Percentiles rank a stretch among this genome's conserved stretches.
Evolutionary conservation across 495 filamentous ascomycete species (phyloP).

Genomic region (Mycothermus thermophilus): DNA sequence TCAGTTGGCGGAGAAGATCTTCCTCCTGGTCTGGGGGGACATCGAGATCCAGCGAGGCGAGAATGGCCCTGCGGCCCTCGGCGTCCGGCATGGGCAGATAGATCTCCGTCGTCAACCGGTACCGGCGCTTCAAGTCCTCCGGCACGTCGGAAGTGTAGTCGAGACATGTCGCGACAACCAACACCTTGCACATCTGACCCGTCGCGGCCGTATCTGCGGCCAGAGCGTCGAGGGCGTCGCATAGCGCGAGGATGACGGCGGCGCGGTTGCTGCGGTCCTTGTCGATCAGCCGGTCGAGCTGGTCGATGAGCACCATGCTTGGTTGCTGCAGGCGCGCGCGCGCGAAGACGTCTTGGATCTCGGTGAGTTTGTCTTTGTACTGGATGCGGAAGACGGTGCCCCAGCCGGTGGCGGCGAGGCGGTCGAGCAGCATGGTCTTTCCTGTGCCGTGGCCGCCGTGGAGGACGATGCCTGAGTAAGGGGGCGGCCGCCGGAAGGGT

Average conservation of each 20-base stretch:
- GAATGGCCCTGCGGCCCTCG: slow-evolving; percentile 55
- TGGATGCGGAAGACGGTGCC: slow-evolving; percentile 49
- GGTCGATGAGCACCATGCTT: slow-evolving; percentile 71
- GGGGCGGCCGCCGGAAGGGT: slow-evolving; percentile 18
- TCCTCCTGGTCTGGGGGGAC: slow-evolving; percentile 23
- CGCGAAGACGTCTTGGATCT: slow-evolving; percentile 56
- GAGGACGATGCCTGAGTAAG: slow-evolving; percentile 50
- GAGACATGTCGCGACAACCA: slow-evolving; percentile 63
- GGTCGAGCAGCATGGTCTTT: slow-evolving; percentile 56
- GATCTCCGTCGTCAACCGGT: slow-evolving; percentile 56
- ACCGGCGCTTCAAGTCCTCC: slow-evolving; percentile 49
- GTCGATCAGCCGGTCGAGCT: slow-evolving; percentile 60
- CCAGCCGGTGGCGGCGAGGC: slow-evolving; percentile 56
- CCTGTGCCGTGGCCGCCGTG: slow-evolving; percentile 76
- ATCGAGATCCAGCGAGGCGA: slow-evolving; percentile 37
- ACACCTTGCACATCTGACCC: slow-evolving; percentile 28
- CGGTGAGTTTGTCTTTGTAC: slow-evolving; percentile 38
- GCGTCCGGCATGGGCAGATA: slow-evolving; percentile 70
- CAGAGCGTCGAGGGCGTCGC: slow-evolving; percentile 39
- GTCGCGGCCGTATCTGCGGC: slow-evolving; percentile 20
- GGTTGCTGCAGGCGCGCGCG: slow-evolving; percentile 59
- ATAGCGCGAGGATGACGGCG: slow-evolving; percentile 34
- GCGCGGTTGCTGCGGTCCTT: slow-evolving; percentile 41
- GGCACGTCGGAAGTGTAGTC: slow-evolving; percentile 64
- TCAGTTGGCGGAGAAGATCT: slow-evolving; percentile 28